Conservation (phyloP, 768 basidiomycete species). For the Termitomyces bulborhizus region DNA sequence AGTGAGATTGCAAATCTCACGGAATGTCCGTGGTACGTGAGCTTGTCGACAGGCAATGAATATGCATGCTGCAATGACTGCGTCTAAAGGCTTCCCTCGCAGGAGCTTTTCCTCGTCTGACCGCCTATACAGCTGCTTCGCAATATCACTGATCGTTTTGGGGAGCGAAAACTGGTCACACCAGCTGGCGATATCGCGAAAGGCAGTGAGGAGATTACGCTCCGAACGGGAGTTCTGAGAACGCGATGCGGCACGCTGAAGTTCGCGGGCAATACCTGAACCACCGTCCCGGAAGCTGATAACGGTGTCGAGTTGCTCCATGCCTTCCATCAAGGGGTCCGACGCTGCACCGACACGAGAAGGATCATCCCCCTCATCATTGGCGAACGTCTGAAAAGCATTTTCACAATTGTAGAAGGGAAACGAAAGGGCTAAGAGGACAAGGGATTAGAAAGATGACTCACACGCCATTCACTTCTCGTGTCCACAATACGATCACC, state of each 20-base stretch:
- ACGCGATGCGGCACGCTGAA: conserved; percentile 88
- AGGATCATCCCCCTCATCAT: conserved; percentile 98
- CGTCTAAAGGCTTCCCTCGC: conserved; percentile 86
- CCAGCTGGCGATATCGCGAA: conserved; percentile 88
- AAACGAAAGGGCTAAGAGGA: conserved; percentile 3
- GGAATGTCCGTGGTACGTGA: conserved; percentile 92
- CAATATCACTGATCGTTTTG: conserved; percentile 90
- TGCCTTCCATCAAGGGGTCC: conserved; percentile 89
- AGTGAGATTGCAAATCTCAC: conserved; percentile 91
- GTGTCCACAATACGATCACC: conserved; percentile 98
- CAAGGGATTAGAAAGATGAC: conserved; percentile 26
- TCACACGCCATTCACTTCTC: conserved; percentile 94
- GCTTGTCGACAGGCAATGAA: conserved; percentile 96
- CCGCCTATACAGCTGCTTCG: conserved; percentile 95
- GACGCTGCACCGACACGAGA: conserved; percentile 98
- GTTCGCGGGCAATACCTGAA: conserved; percentile 83
- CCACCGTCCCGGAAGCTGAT: conserved; percentile 96
- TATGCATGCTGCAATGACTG: conserved; percentile 95
- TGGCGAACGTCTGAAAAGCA: conserved; percentile 83
- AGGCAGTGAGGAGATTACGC: conserved; percentile 81
- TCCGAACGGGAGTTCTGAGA: conserved; percentile 75
- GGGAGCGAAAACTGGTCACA: conserved; percentile 95
- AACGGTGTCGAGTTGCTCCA: conserved; percentile 90
- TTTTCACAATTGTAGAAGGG: conserved; percentile 11
- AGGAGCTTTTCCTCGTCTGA: conserved; percentile 93